phyloP scores from a whole-genome alignment of 768 basidiomycete genomes.

The Naematelia encephala region DNA sequence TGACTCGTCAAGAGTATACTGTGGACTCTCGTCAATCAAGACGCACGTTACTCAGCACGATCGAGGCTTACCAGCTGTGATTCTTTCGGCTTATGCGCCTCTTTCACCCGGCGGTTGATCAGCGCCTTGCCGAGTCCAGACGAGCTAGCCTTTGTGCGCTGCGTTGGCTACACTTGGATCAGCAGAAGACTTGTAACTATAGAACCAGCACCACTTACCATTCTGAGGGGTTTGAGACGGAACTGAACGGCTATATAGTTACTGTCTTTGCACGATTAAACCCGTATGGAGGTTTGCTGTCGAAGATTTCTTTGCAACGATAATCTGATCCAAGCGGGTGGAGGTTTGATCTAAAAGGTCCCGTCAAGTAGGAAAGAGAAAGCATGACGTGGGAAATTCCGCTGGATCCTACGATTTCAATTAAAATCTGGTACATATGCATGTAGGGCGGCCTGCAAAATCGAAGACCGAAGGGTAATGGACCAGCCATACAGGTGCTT shows the following conservation, averaged over 20 bases:
- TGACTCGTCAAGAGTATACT: slow-evolving; percentile 74
- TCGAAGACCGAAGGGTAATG: too few relatives aligned
- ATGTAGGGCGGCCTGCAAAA: too few relatives aligned
- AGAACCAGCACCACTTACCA: too few relatives aligned
- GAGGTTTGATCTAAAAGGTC: neutral
- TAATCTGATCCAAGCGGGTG: neutral
- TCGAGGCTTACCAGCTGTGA: slow-evolving; percentile 63
- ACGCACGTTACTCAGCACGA: neutral
- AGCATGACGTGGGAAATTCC: neutral
- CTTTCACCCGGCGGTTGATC: slow-evolving; percentile 83
- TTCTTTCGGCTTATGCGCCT: slow-evolving; percentile 58
- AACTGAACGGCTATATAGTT: too few relatives aligned
- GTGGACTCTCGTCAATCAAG: slow-evolving; percentile 3
- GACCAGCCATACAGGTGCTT: too few relatives aligned
- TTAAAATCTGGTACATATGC: too few relatives aligned
- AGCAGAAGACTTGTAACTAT: too few relatives aligned
- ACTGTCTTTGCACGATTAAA: too few relatives aligned
- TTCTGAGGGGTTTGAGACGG: too few relatives aligned
- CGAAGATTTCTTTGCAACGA: neutral
- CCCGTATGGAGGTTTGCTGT: too few relatives aligned
- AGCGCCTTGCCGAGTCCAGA: slow-evolving; percentile 86
- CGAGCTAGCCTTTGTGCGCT: slow-evolving; percentile 43
- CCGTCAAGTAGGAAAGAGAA: neutral
- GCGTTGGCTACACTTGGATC: slow-evolving; percentile 4
- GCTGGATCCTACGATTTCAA: too few relatives aligned